These are phyloP conservation scores for Limnanthes douglasii DNA, from an alignment of 345 rosid species.

Conservation along the genomic window DNA sequence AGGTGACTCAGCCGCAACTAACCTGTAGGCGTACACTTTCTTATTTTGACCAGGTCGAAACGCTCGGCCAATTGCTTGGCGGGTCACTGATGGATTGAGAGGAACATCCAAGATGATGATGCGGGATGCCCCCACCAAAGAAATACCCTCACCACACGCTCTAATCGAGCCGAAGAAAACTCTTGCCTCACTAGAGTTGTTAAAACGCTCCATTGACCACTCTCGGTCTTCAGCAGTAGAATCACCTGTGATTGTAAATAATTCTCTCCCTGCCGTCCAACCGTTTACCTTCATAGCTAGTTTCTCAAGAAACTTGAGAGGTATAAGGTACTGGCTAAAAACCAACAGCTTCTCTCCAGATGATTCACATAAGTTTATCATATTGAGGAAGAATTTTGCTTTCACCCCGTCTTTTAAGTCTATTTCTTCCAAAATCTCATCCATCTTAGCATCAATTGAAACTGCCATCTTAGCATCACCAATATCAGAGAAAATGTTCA, in stretches of 20 bases:
- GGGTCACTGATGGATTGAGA: constrained; percentile 92
- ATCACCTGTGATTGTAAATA: constrained; percentile 68
- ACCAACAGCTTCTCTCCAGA: constrained; percentile 70
- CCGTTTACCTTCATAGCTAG: constrained; percentile 32
- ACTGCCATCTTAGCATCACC: constrained; percentile 8
- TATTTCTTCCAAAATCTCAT: constrained; percentile 30
- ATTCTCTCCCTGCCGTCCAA: constrained; percentile 53
- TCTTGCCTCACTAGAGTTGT: constrained; percentile 61
- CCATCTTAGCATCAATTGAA: constrained; percentile 45
- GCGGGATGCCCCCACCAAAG: constrained; percentile 91
- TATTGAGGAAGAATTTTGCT: constrained; percentile 64
- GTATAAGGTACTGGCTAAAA: constrained; percentile 79
- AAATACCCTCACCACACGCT: constrained; percentile 97
- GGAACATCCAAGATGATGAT: constrained; percentile 77
- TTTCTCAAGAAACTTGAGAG: constrained; percentile 69
- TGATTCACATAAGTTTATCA: constrained; percentile 55
- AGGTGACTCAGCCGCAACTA: constrained; percentile 73
- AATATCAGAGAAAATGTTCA: constrained; percentile 23
- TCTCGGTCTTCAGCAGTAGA: constrained; percentile 62
- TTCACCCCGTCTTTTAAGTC: constrained; percentile 67
- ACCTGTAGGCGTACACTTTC: constrained; percentile 69
- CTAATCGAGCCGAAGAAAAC: constrained; percentile 89
- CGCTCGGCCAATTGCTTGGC: constrained; percentile 89
- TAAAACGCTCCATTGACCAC: constrained; percentile 66
- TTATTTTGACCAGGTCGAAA: constrained; percentile 82